Conservation (phyloP, 331 rosid species). For the Dryas integrifolia region DNA sequence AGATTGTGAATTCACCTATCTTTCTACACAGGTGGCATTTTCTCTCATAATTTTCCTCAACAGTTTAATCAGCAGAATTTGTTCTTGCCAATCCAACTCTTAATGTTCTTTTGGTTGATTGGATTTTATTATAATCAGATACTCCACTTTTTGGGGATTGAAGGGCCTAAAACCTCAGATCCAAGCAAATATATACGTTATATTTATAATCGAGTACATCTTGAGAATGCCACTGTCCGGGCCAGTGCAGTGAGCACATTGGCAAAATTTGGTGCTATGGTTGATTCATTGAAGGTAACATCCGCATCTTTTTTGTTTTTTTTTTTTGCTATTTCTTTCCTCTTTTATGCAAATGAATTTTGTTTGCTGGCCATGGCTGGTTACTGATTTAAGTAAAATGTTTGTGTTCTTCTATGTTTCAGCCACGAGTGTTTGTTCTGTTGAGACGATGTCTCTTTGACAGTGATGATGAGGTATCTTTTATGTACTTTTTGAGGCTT, state of each 20-base stretch:
- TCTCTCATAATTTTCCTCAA: constrained; percentile 20
- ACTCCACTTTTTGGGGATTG: constrained; percentile 93
- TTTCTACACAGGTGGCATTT: constrained; percentile 84
- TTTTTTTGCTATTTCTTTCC: constrained; percentile 9
- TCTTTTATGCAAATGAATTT: constrained; percentile 1
- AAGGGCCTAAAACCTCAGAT: constrained; percentile 97
- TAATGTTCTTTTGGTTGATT: constrained; percentile 21
- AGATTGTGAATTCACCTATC: constrained; percentile 97
- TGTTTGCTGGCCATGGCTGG: constrained; percentile 23
- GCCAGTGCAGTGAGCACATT: constrained; percentile 98
- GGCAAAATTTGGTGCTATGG: constrained; percentile 93
- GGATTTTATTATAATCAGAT: constrained; percentile 45
- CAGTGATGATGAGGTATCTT: constrained; percentile 89
- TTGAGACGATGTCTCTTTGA: constrained; percentile 89
- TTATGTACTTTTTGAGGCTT: constrained; percentile 12
- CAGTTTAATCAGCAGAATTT: constrained; percentile 9
- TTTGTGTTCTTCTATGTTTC: constrained; percentile 36
- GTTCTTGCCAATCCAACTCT: constrained; percentile 15
- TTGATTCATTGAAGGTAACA: constrained; percentile 77
- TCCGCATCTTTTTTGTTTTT: not conserved
- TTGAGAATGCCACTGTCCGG: constrained; percentile 96
- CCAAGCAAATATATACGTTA: constrained; percentile 94
- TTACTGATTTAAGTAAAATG: constrained; percentile 28
- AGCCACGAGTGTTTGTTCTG: constrained; percentile 90
- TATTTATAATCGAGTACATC: constrained; percentile 95